Percentiles rank a stretch among this genome's conserved stretches.
These are phyloP conservation scores for Ilyonectria sp. DNA, from an alignment of 2,329 filamentous ascomycete genomes.

Conservation along the genomic window DNA sequence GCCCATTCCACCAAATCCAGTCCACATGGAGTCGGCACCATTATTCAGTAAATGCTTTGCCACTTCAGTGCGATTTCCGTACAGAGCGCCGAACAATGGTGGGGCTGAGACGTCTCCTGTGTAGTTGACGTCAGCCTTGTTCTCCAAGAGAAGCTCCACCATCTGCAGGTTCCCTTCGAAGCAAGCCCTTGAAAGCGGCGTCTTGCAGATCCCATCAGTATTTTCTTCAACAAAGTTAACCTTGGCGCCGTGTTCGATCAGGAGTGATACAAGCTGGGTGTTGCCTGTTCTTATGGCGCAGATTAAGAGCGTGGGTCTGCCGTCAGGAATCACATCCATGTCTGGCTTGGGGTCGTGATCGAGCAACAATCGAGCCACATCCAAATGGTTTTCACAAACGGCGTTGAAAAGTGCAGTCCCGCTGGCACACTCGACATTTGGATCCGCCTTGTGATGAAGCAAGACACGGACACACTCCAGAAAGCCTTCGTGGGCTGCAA, in stretches of 20 bases:
- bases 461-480: background rate
- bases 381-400: background rate
- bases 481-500: background rate
- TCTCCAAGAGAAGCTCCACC: constrained; percentile 2
- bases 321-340: constrained; percentile 51
- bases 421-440: too few species aligned
- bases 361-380: constrained; percentile 52
- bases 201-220: constrained; percentile 49
- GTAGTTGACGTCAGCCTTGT: background rate
- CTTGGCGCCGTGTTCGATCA: too few species aligned
- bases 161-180: background rate
- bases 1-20: too few species aligned
- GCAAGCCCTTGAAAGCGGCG: background rate
- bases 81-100: too few species aligned
- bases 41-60: too few species aligned
- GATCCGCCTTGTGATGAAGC: background rate
- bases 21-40: too few species aligned
- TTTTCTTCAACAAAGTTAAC: too few species aligned
- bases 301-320: constrained; percentile 59
- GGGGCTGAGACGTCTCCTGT: too few species aligned
- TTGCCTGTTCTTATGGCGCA: too few species aligned
- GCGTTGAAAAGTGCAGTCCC: background rate
- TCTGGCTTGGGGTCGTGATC: constrained; percentile 51
- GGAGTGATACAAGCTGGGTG: too few species aligned
- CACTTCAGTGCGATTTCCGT: too few species aligned